phyloP scores from a whole-genome alignment of 2,329 filamentous ascomycete species.

The Cercospora zeae-maydis region DNA sequence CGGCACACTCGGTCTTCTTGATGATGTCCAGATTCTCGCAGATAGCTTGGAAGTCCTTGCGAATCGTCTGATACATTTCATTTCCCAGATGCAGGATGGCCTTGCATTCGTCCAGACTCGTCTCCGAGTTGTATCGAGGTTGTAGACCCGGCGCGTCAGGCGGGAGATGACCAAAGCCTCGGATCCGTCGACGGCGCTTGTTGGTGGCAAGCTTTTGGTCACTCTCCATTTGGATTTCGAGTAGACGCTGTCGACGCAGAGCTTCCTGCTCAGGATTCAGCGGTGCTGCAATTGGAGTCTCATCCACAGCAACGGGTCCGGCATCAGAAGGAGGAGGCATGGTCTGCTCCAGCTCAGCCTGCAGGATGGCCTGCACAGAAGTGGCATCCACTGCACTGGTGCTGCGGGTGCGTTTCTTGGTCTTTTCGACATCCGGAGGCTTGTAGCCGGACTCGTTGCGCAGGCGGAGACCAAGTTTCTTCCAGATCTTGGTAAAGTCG shows the following conservation, averaged over 20 bases:
- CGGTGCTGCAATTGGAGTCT: conserved; percentile 8
- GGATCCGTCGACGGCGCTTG: conserved; percentile 65
- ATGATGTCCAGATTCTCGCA: conserved; percentile 64
- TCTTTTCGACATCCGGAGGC: conserved; percentile 36
- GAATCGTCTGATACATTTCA: conserved; percentile 59
- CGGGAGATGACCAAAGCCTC: conserved; percentile 64
- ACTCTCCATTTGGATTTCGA: conserved; percentile 46
- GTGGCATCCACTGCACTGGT: not conserved
- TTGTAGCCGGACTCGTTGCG: conserved; percentile 25
- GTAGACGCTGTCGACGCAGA: conserved; percentile 24
- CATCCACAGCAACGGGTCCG: not conserved
- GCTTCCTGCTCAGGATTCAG: conserved; percentile 23
- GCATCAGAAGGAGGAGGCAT: not conserved
- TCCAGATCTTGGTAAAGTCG: conserved; percentile 48
- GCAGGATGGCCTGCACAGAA: not conserved
- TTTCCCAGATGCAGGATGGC: conserved; percentile 63
- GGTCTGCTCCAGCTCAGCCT: not conserved
- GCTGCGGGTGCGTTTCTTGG: conserved; percentile 29
- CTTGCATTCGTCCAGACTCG: conserved; percentile 75
- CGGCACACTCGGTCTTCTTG: conserved; percentile 73
- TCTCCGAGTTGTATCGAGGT: conserved; percentile 76
- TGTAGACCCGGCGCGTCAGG: conserved; percentile 62
- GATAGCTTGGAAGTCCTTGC: conserved; percentile 65
- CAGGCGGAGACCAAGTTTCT: conserved; percentile 54
- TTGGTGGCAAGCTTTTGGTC: conserved; percentile 59